Base-by-base conservation (phyloP, 352 stramenopile species). In the Phytophthora sojae region DNA sequence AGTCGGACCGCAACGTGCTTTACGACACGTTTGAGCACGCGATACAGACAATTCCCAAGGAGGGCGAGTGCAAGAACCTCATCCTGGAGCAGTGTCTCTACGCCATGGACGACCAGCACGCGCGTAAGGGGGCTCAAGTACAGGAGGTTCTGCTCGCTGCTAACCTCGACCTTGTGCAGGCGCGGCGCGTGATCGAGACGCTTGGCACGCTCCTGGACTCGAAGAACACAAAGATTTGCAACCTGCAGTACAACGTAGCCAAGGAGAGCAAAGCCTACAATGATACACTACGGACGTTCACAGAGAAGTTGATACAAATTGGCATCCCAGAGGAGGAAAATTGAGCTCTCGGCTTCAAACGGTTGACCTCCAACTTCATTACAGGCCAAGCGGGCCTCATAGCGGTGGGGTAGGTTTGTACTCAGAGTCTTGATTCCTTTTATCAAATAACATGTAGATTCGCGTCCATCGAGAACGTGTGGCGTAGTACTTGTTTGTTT, bases 401-500 rank as follows among this genome's bases (percentile, higher is more conserved):
- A n/a, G n/a, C n/a, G n/a, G n/a, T n/a, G n/a, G n/a, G n/a, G n/a
- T n/a, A n/a, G n/a, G n/a, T n/a, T n/a, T n/a, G n/a, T n/a, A n/a
- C n/a, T n/a, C n/a, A n/a, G n/a, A n/a, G 23, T 25, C 12, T 51
- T 37, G 1, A n/a, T 23, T 61, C 19, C n/a, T n/a, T 47, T 55
- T 57, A 53, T 55, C 11, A 71, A 64, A 67, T 62, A 57, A 61
- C 6, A 60, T 57, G 45, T 30, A 58, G 47, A 62, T 60, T 19
- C 14, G 19, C 44, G 52, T 69, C 60, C 61, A 53, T 66, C 32
- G 51, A 58, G 2, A 6, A 17, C 19, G 51, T 15, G 35, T 4
- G 11, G 19, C 35, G 53, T 77, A 98, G 63, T 97, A 98, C n/a
- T 98, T 98, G 80, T 98, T 84, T 9, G 97, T 96, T 81, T 98